Evolutionary conservation across 2,329 filamentous ascomycete species (phyloP), one percentile per base, ranked within the genome.

Genomic region (Fusarium staphyleae): DNA sequence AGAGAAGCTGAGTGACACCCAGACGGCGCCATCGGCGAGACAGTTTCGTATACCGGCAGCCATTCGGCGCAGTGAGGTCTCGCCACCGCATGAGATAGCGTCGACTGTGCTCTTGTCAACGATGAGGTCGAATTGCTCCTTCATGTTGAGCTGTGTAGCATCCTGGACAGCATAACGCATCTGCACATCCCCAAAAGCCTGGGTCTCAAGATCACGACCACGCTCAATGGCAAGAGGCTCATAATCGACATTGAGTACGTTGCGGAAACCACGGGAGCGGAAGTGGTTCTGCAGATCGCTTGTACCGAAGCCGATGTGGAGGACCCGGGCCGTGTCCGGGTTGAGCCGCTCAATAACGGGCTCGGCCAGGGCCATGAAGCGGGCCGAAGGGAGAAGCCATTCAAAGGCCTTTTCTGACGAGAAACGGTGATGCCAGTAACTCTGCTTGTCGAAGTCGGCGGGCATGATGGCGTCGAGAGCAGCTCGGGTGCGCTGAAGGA

Each of bases 61-160:
- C 77, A 81, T 80, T 2, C 66, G 57, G 19, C 69, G 55, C 2
- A 81, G 39, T 2, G 71, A 64, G 6, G 66, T 69, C 3, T 70
- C 69, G 5, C 76, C 79, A 12, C 71, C 78, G 35, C 79, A 81
- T 0, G 78, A 74, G 4, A 82, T 68, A 3, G 79, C 78, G 36
- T 82, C 80, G 4, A 66, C 75, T 0, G 79, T 80, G 65, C 78
- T 76, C 62, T 82, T 82, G 61, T 82, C 80, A 12, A 82, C 52
- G 3, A 79, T 70, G 4, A 81, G 63, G 43, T 79, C 70, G 35
- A 75, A 81, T 12, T 58, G 60, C 7, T 58, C 48, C 7, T 34
- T 34, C 10, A 65, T 40, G 24, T 43, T 22, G 15, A 80, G 66
- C 42, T 69, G 69, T 1, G 78, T 81, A n/a, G 68, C 77, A 50